phyloP scores from a whole-genome alignment of 2,329 filamentous ascomycete genomes.

The Karstenula rhodostoma region DNA sequence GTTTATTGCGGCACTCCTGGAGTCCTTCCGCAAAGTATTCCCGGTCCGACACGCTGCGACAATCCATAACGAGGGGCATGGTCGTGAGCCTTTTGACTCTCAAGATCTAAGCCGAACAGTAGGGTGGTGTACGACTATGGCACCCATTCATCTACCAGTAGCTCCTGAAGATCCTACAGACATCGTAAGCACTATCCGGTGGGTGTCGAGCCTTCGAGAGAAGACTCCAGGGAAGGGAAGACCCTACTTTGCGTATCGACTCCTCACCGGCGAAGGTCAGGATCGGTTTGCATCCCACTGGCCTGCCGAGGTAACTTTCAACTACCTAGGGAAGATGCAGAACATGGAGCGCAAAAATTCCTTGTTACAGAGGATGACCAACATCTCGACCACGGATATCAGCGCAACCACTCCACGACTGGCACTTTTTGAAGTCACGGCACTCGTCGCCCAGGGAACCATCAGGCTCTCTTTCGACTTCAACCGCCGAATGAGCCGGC shows the following conservation, averaged over 20 bases:
- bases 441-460: conserved; percentile 37
- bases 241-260: conserved; percentile 42
- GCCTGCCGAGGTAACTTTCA: conserved; percentile 45
- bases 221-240: conserved; percentile 43
- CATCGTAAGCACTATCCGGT: conserved; percentile 41
- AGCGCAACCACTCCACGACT: conserved; percentile 39
- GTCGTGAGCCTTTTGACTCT: conserved; percentile 56
- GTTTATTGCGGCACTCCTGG: conserved; percentile 44
- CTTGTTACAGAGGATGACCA: conserved; percentile 32
- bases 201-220: conserved; percentile 43
- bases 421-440: conserved; percentile 43
- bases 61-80: conserved; percentile 60
- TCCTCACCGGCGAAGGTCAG: conserved; percentile 35
- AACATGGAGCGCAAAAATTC: conserved; percentile 41
- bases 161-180: conserved; percentile 35
- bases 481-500: conserved; percentile 42
- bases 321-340: conserved; percentile 43
- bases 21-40: conserved; percentile 57
- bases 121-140: conserved; percentile 60
- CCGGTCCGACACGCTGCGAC: conserved; percentile 50
- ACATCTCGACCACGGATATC: conserved; percentile 34
- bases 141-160: conserved; percentile 38
- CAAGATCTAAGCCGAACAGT: conserved; percentile 60
- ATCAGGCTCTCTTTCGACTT: conserved; percentile 44
- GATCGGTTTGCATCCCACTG: conserved; percentile 39